Conservation (phyloP, 2,329 filamentous ascomycete species). For the Exophiala aquamarina region DNA sequence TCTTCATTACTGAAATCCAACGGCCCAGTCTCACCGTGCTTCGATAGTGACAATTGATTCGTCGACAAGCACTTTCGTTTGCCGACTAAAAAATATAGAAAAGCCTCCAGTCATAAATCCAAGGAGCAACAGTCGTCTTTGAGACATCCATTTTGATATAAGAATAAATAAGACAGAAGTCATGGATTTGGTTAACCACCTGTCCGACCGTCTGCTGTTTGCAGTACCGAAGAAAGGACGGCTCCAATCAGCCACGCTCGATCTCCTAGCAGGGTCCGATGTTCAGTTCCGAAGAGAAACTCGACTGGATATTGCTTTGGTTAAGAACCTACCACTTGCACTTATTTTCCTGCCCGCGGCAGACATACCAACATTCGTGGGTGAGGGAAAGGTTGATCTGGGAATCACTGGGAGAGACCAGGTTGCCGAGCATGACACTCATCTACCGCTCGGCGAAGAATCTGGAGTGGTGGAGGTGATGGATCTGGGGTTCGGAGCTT, state of each 20-base stretch:
- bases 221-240: constrained; percentile 99
- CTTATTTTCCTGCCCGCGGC: constrained; percentile 95
- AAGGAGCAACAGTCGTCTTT: no score
- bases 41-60: no score
- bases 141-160: no score
- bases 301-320: constrained; percentile 93
- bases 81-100: no score
- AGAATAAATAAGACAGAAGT: no score
- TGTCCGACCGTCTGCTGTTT: constrained; percentile 90
- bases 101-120: no score
- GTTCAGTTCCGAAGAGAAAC: constrained; percentile 96
- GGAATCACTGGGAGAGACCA: constrained; percentile 95
- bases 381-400: constrained; percentile 87
- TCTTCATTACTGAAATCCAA: no score
- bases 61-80: no score
- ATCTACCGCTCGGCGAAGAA: constrained; percentile 36
- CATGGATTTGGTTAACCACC: constrained; percentile 66
- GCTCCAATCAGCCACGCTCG: constrained; percentile 81
- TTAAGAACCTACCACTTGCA: constrained; percentile 94
- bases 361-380: constrained; percentile 96
- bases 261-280: constrained; percentile 89
- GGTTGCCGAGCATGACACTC: constrained; percentile 82
- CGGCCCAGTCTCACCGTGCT: no score
- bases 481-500: constrained; percentile 85
- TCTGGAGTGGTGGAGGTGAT: constrained; percentile 79